Conservation (phyloP, 2,329 filamentous ascomycete genomes). For the Penicillium psychrosexuale region DNA sequence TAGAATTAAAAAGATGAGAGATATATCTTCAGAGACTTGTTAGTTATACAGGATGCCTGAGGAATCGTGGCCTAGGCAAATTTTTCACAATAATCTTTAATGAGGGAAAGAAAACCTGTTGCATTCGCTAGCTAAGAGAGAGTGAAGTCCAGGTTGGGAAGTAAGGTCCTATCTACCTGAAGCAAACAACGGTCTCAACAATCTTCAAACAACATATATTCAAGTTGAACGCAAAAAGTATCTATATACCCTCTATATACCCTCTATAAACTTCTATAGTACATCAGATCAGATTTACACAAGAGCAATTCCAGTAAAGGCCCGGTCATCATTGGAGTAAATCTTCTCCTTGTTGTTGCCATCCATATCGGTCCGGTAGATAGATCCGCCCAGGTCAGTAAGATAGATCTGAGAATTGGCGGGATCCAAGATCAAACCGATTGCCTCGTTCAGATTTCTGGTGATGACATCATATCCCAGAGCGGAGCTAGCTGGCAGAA, state of each 20-base stretch:
- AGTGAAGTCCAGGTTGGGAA: too few species aligned
- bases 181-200: too few species aligned
- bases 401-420: slow-evolving; percentile 22
- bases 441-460: slow-evolving; percentile 26
- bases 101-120: too few species aligned
- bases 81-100: too few species aligned
- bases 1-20: neutral
- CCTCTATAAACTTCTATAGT: neutral
- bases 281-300: neutral
- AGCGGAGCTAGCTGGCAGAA: neutral
- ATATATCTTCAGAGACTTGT: neutral
- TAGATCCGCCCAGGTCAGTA: slow-evolving; percentile 29
- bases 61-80: too few species aligned
- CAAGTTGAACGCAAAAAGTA: too few species aligned
- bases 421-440: slow-evolving; percentile 26
- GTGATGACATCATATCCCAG: slow-evolving; percentile 15
- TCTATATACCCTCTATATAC: too few species aligned
- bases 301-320: slow-evolving; percentile 18
- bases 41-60: neutral
- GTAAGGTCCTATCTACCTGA: too few species aligned
- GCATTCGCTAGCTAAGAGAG: too few species aligned
- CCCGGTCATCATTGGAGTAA: slow-evolving; percentile 9
- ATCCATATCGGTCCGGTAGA: slow-evolving; percentile 26
- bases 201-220: too few species aligned
- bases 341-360: slow-evolving; percentile 3